phyloP scores from a whole-genome alignment of 805 yeast genomes.

The Wilhelminamyces savonicus region DNA sequence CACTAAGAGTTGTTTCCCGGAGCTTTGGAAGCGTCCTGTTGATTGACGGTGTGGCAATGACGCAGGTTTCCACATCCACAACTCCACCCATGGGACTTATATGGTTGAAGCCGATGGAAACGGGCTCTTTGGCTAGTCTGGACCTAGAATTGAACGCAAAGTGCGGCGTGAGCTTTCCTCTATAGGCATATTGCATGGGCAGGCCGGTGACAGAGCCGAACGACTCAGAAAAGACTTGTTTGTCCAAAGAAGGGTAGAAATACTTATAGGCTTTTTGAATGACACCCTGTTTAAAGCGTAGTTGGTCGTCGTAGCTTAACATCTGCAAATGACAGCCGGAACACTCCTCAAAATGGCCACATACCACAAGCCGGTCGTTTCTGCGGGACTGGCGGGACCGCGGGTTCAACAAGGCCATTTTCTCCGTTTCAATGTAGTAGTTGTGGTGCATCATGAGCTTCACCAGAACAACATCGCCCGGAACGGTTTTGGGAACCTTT shows the following conservation, averaged over 20 bases:
- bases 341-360: constrained; percentile 31
- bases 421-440: constrained; percentile 22
- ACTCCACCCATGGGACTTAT: constrained; percentile 13
- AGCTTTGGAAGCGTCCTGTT: constrained; percentile 17
- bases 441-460: constrained; percentile 23
- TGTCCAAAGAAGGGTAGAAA: constrained; percentile 21
- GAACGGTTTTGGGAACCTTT: constrained; percentile 31
- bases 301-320: constrained; percentile 33
- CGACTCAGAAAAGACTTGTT: constrained; percentile 1
- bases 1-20: constrained; percentile 6
- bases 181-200: constrained; percentile 31
- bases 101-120: constrained; percentile 27
- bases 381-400: constrained; percentile 9
- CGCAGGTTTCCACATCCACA: constrained; percentile 31
- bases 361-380: constrained; percentile 20
- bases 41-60: constrained; percentile 27
- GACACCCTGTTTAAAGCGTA: constrained; percentile 21
- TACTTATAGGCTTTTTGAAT: constrained; percentile 28
- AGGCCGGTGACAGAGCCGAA: constrained; percentile 26
- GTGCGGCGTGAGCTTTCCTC: constrained; percentile 40
- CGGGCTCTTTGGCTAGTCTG: constrained; percentile 1
- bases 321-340: constrained; percentile 40
- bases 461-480: constrained; percentile 31
- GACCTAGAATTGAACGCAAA: constrained; percentile 4
- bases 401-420: no score